Base-by-base conservation (phyloP, 1,284 basidiomycete genomes). In the Cryptococcus sp. region DNA sequence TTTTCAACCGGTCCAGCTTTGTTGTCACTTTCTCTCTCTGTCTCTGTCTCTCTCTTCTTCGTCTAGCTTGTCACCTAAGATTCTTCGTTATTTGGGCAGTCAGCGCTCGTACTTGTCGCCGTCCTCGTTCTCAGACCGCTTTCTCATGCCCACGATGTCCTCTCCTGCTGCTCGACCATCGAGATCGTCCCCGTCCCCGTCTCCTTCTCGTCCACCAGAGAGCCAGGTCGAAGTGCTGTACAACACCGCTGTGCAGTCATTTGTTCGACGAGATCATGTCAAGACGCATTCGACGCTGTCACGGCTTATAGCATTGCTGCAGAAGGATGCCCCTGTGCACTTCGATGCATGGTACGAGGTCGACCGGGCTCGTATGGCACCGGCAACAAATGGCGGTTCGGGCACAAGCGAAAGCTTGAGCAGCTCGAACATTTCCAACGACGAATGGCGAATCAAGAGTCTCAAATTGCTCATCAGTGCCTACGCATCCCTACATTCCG, bases 161-260 rank as follows among this genome's bases (percentile, higher is more conserved):
- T 25, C 11, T 20, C 39, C 31, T 35, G 7, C 31, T 35, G 31
- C 31, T 35, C 31, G 31, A 35, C 31, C 4, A 5, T 8, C 31
- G 31, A 35, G 16, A 44, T 47, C 48, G 49, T 51, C 53, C 17
- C 25, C 50, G 31, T 54, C 52, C 23, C 27, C 57, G 8, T 56
- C 64, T 13, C 53, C 61, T 15, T 53, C 57, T 13, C 53, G 58
- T n/a, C 52, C 67, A 5, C 56, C 61, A n/a, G 62, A 68, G 61
- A 52, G 64, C 2, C 60, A 54, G 39, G 65, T 72, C 44, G 75
- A 77, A 50, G 45, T 70, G 35, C 59, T 73, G 22, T 77, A 77
- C 67, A 75, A 76, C 60, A 64, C 70, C 10, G 73, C 75, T 25
- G 73, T 75, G 23, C 75, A 77, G 56, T 69, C 72, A n/a, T 77